Conservation (phyloP, 1,139 yeast species). For the Zygoascus hellenicus region DNA sequence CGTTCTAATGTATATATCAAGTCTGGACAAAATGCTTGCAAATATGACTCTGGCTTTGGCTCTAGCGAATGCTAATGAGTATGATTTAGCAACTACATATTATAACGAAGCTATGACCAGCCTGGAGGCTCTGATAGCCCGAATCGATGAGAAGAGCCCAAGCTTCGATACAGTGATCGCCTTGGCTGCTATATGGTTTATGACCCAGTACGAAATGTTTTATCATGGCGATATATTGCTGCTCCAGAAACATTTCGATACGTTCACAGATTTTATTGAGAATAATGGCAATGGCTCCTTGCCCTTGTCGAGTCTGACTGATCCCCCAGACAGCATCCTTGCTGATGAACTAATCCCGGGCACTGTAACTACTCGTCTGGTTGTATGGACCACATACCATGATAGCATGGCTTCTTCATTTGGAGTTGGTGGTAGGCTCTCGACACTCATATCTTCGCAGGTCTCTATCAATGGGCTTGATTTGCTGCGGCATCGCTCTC, state of each 20-base stretch:
- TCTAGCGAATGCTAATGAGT: not conserved
- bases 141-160: not conserved
- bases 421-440: constrained; percentile 4
- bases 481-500: not conserved
- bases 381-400: constrained; percentile 3
- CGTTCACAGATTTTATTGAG: not conserved
- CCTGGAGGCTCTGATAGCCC: not conserved
- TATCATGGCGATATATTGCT: not conserved
- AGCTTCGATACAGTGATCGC: not conserved
- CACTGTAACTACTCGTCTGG: not conserved
- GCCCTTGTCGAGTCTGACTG: not conserved
- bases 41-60: not conserved
- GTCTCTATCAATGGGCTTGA: no score
- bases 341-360: constrained; percentile 3
- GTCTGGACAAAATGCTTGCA: not conserved
- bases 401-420: not conserved
- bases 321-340: not conserved
- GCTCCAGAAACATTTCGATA: not conserved
- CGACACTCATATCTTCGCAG: not conserved
- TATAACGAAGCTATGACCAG: not conserved
- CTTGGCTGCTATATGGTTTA: constrained; percentile 1
- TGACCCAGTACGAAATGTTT: constrained; percentile 1
- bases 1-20: not conserved
- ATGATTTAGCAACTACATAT: not conserved
- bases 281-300: not conserved